Evolutionary conservation across 2,329 filamentous ascomycete species (phyloP).

Genomic region (Xylaria hypoxylon): DNA sequence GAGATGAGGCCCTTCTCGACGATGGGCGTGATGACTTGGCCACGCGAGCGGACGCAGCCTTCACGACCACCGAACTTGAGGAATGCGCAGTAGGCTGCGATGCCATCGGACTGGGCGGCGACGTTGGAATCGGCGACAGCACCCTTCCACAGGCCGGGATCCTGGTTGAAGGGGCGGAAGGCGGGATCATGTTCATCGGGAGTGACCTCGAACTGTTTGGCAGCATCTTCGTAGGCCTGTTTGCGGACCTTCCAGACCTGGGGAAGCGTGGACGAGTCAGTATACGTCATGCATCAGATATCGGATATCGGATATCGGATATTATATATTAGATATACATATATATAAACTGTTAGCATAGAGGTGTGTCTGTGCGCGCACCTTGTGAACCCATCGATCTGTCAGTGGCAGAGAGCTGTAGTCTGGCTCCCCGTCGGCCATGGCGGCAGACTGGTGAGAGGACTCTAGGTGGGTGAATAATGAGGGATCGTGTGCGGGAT

Average conservation of each 20-base stretch:
- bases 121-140: slow-evolving; percentile 96
- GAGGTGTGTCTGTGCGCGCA: slow-evolving; percentile 53
- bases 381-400: slow-evolving; percentile 87
- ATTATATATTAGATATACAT: not conserved
- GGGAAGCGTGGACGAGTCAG: not conserved
- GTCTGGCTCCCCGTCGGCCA: slow-evolving; percentile 88
- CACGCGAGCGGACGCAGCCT: slow-evolving; percentile 81
- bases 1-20: slow-evolving; percentile 92
- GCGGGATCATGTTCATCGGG: slow-evolving; percentile 86
- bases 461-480: not conserved
- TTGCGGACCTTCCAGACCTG: slow-evolving; percentile 98
- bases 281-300: not conserved
- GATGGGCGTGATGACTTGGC: slow-evolving; percentile 79
- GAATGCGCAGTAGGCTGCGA: slow-evolving; percentile 89
- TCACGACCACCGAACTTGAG: slow-evolving; percentile 89
- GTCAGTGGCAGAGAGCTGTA: slow-evolving; percentile 81
- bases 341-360: no score
- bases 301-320: not conserved
- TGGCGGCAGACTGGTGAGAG: slow-evolving; percentile 53
- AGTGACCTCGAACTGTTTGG: slow-evolving; percentile 85
- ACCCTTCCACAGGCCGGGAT: slow-evolving; percentile 88
- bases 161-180: slow-evolving; percentile 88
- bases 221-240: slow-evolving; percentile 90
- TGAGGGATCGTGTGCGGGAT: not conserved
- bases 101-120: slow-evolving; percentile 92